Evolutionary conservation across 441 rosid species (phyloP).

Genomic region (Erodium trifolium): DNA sequence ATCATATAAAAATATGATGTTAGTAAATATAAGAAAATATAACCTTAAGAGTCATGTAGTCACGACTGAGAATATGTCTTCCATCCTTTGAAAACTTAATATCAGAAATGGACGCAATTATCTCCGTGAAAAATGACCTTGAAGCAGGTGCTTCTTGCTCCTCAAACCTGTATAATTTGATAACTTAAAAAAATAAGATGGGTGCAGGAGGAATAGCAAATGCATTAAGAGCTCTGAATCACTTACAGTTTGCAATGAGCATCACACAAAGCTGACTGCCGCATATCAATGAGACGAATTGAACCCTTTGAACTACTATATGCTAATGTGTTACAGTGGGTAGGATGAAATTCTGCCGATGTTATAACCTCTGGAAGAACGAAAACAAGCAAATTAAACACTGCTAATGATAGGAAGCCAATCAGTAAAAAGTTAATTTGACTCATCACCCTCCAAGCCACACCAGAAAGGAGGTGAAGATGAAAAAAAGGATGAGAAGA

Average conservation of each 20-base stretch:
- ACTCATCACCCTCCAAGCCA: not conserved
- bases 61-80: constrained; percentile 91
- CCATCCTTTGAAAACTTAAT: constrained; percentile 87
- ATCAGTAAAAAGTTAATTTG: too few relatives aligned
- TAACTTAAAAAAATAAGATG: constrained; percentile 8
- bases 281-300: constrained; percentile 85
- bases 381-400: constrained; percentile 12
- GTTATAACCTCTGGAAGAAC: constrained; percentile 88
- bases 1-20: not conserved
- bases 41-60: constrained; percentile 99
- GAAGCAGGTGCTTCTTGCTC: constrained; percentile 87
- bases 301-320: constrained; percentile 98
- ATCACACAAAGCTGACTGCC: constrained; percentile 92
- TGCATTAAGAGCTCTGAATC: constrained; percentile 11
- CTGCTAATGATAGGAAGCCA: not conserved
- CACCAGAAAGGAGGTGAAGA: not conserved
- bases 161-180: constrained; percentile 60
- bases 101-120: constrained; percentile 97
- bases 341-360: constrained; percentile 94
- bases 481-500: not conserved
- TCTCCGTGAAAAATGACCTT: constrained; percentile 95
- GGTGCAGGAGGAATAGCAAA: not conserved
- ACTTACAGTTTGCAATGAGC: constrained; percentile 51
- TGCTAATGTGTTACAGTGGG: constrained; percentile 75
- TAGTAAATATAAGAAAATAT: constrained; percentile 13